phyloP scores from a whole-genome alignment of 805 yeast species.

The Yamadazyma olivae region DNA sequence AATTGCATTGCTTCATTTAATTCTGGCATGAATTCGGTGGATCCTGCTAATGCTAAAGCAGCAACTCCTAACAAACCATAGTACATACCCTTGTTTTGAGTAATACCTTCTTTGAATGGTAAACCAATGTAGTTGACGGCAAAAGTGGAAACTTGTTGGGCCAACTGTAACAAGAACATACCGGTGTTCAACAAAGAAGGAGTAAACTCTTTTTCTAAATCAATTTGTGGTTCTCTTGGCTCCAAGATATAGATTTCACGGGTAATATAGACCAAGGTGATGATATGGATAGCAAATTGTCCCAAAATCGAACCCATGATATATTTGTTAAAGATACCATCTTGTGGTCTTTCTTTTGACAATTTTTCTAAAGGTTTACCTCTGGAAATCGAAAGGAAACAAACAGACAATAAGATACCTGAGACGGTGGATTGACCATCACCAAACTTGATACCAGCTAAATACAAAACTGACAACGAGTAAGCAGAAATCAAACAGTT shows the following conservation, averaged over 20 bases:
- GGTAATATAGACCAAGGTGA: slow-evolving; percentile 78
- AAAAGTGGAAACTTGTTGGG: slow-evolving; percentile 96
- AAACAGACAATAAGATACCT: slow-evolving; percentile 87
- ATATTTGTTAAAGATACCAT: slow-evolving; percentile 91
- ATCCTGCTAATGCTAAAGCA: slow-evolving; percentile 81
- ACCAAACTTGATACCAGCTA: slow-evolving; percentile 97
- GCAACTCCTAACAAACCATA: slow-evolving; percentile 92
- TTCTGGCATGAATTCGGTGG: slow-evolving; percentile 94
- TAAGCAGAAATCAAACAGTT: slow-evolving; percentile 97
- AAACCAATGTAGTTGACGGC: slow-evolving; percentile 97
- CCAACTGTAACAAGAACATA: slow-evolving; percentile 87
- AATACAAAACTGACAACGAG: slow-evolving; percentile 86
- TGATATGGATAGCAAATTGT: slow-evolving; percentile 91
- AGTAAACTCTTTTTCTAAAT: slow-evolving; percentile 79
- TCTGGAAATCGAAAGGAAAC: slow-evolving; percentile 92
- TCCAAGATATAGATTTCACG: slow-evolving; percentile 80
- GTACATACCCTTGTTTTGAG: slow-evolving; percentile 94
- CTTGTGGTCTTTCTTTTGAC: slow-evolving; percentile 93
- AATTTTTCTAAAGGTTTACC: slow-evolving; percentile 87
- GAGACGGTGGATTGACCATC: slow-evolving; percentile 97
- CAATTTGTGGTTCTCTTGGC: slow-evolving; percentile 89
- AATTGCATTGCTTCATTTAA: slow-evolving; percentile 87
- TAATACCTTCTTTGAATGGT: slow-evolving; percentile 90
- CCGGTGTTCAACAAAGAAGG: slow-evolving; percentile 96
- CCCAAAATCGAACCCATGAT: slow-evolving; percentile 98